Evolutionary conservation across 1,284 basidiomycete species (phyloP).

Genomic region (Naganishia liquefaciens): DNA sequence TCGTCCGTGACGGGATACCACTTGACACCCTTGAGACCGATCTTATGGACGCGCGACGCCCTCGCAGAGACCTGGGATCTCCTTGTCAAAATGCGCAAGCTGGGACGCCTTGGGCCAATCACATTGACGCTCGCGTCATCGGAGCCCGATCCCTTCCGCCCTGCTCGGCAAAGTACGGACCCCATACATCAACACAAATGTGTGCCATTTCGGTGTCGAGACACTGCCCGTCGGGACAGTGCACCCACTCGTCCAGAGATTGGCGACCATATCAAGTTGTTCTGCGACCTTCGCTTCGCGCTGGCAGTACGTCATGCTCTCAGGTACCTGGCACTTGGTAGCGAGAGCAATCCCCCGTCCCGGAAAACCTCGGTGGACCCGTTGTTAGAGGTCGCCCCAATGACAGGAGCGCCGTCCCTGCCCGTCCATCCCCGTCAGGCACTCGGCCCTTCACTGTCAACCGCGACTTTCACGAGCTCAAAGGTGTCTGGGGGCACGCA

Average conservation of each 20-base stretch:
- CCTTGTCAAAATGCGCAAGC: slow-evolving; percentile 12
- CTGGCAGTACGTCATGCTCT: slow-evolving; percentile 45
- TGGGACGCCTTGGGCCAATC: slow-evolving; percentile 10
- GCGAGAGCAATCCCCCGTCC: background rate
- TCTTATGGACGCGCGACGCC: slow-evolving; percentile 28
- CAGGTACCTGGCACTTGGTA: slow-evolving; percentile 33
- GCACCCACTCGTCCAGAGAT: slow-evolving; percentile 37
- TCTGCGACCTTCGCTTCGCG: slow-evolving; percentile 41
- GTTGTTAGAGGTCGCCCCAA: background rate
- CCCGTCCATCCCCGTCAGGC: too few species aligned
- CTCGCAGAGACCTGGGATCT: slow-evolving; percentile 5
- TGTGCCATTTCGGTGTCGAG: background rate
- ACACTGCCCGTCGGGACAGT: background rate
- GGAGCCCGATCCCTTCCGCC: background rate
- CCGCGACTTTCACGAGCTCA: background rate
- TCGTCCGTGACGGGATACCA: background rate
- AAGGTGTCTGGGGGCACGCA: slow-evolving; percentile 10
- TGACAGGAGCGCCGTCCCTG: background rate
- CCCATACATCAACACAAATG: background rate
- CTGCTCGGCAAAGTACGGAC: background rate
- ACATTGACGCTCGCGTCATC: slow-evolving; percentile 7
- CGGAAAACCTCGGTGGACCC: background rate
- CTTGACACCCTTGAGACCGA: background rate
- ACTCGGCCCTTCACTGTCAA: background rate
- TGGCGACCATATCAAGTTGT: slow-evolving; percentile 48